Evolutionary conservation across 108 stramenopile genomes (phyloP).

Genomic region (Bacterosira constricta): DNA sequence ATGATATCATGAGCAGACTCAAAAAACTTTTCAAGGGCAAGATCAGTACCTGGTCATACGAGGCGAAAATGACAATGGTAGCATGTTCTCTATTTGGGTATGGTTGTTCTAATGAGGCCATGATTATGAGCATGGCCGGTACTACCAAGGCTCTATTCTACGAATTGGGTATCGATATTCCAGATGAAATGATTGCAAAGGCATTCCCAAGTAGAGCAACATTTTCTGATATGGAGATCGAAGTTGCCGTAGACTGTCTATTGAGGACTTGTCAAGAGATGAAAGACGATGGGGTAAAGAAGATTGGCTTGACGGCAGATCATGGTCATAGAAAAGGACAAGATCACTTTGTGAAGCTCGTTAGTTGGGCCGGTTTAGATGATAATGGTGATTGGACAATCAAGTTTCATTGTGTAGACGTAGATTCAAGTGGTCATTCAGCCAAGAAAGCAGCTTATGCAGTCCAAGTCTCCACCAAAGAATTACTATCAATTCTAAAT

Average conservation of each 20-base stretch:
- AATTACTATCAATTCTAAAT: background rate
- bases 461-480: background rate
- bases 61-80: no score
- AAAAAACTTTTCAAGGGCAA: no score
- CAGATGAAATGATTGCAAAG: background rate
- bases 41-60: no score
- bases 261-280: background rate
- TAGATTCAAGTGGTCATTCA: constrained; percentile 12
- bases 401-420: background rate
- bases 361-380: constrained; percentile 1
- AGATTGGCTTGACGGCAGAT: constrained; percentile 6
- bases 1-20: no score
- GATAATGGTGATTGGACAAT: background rate
- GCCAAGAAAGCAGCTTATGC: constrained; percentile 8
- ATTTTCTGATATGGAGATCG: background rate
- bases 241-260: background rate
- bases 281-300: background rate
- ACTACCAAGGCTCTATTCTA: background rate
- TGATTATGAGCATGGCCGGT: background rate
- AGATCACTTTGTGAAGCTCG: constrained; percentile 25
- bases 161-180: background rate
- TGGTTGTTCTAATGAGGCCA: background rate
- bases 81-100: no score
- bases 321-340: constrained; percentile 22
- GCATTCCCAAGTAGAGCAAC: background rate